A percentile compares a stretch with the other conserved stretches of the same genome.
These are phyloP conservation scores for Colletotrichum neosansevieriae DNA, from an alignment of 2,329 filamentous ascomycete genomes.

Conservation along the genomic window DNA sequence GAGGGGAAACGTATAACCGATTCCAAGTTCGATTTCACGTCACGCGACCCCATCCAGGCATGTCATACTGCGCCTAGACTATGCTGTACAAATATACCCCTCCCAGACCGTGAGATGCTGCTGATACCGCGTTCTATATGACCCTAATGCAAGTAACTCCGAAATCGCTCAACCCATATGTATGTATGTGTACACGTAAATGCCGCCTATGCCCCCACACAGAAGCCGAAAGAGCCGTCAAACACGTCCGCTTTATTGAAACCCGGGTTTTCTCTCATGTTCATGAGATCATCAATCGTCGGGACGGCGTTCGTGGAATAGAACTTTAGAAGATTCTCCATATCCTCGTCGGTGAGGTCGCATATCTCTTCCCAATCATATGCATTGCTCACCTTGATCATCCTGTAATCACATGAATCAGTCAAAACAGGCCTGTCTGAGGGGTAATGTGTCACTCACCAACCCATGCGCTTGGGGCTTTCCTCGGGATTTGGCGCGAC, in stretches of 20 bases:
- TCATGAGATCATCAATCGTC: constrained; percentile 64
- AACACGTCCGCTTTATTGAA: constrained; percentile 63
- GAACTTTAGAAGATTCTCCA: constrained; percentile 84
- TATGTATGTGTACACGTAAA: constrained; percentile 19
- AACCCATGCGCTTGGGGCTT: constrained; percentile 89
- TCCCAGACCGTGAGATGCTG: constrained; percentile 12
- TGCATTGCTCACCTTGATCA: constrained; percentile 89
- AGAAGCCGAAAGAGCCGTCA: constrained; percentile 71
- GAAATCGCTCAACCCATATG: constrained; percentile 34
- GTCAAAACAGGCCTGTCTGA: too few species aligned
- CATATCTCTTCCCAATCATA: constrained; percentile 90
- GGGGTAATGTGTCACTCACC: constrained; percentile 61
- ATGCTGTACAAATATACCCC: constrained; percentile 6
- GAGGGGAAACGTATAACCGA: too few species aligned
- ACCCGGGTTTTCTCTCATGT: constrained; percentile 61
- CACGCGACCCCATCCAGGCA: not conserved
- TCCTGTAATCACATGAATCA: constrained; percentile 65
- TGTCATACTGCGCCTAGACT: constrained; percentile 22
- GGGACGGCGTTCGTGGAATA: constrained; percentile 72
- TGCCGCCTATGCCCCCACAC: constrained; percentile 55
- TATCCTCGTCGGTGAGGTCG: constrained; percentile 83
- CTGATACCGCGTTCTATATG: constrained; percentile 20
- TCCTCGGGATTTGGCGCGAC: constrained; percentile 79
- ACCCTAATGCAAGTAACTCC: constrained; percentile 30
- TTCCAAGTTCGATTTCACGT: not conserved